A percentile compares a stretch with the other conserved stretches of the same genome.
Conservation (phyloP, 108 stramenopile species). For the Nitzschia putrida region DNA sequence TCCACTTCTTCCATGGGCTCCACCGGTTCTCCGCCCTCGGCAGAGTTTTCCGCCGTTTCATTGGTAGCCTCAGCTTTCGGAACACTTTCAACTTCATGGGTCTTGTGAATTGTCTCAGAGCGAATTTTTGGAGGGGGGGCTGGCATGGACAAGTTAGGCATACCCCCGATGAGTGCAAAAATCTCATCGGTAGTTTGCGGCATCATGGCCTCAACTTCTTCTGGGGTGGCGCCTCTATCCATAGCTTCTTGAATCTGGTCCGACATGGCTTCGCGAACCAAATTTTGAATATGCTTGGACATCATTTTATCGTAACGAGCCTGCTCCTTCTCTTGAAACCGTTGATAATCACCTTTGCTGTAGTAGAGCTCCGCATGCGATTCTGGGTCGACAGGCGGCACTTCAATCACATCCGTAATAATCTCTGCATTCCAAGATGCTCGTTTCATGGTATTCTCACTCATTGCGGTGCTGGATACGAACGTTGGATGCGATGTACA, state of each 20-base stretch:
- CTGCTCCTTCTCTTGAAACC: slow-evolving; percentile 23
- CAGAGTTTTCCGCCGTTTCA: not conserved
- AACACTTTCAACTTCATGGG: not conserved
- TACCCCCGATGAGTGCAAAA: slow-evolving; percentile 5
- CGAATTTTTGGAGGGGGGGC: not conserved
- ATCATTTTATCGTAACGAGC: slow-evolving; percentile 36
- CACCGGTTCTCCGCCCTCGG: not conserved
- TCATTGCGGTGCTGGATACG: too few relatives aligned
- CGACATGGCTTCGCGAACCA: slow-evolving; percentile 25
- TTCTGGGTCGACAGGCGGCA: slow-evolving; percentile 5
- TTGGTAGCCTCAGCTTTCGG: not conserved
- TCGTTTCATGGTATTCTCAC: too few relatives aligned
- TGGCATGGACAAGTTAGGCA: slow-evolving; percentile 9
- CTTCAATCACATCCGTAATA: slow-evolving; percentile 2
- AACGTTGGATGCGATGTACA: too few relatives aligned
- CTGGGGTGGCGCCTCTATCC: slow-evolving; percentile 24
- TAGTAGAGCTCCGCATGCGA: slow-evolving; percentile 15
- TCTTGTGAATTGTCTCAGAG: slow-evolving; percentile 4
- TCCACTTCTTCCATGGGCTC: too few relatives aligned
- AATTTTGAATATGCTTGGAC: slow-evolving; percentile 27
- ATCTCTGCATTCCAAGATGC: not conserved
- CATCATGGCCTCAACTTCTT: slow-evolving; percentile 39
- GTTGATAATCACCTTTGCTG: slow-evolving; percentile 20
- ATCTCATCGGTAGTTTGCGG: slow-evolving; percentile 32
- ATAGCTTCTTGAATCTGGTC: slow-evolving; percentile 21